Evolutionary conservation across 768 basidiomycete species (phyloP), one percentile per base, ranked within the genome.

Genomic region (Epithele typhae): DNA sequence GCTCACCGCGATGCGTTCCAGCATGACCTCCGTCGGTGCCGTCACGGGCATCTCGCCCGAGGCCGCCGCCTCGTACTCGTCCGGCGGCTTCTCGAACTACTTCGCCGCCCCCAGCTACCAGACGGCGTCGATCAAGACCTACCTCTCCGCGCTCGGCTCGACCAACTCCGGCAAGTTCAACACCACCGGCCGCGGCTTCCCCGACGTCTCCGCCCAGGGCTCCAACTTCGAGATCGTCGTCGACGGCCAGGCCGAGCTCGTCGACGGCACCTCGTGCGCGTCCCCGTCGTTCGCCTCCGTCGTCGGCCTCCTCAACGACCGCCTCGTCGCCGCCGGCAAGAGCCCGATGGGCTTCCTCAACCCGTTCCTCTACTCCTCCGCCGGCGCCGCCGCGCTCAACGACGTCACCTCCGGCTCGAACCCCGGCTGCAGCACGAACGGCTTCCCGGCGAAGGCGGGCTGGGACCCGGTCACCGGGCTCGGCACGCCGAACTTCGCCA

Each of bases 81-180:
- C 83, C 1, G 85, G 86, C 38, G 85, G 86, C 4, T 89, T 87
- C 67, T 85, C 83, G 57, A 71, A 82, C 54, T 45, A 79, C 76
- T 83, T 79, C 59, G 1, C 46, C 23, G 70, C 69, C 17, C 84
- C 83, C 4, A 11, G 35, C 1, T 85, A 82, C 59, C 84, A 87
- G 56, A 43, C 74, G 1, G 19, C 34, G 3, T 73, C 64, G 9
- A 78, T 84, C 5, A 27, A 46, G 0, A 48, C 54, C 1, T 86
- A 70, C 61, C 64, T 86, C 32, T 38, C 62, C 12, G 60, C 55
- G 1, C 69, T 82, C 39, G 71, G 73, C 1, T 63, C 66, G 11
- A 73, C 69, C 0, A 81, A 82, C 51, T 51, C 70, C 8, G 82
- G 79, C 40, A 65, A 81, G n/a, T 87, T 70, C 62, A 84, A 84